Percentiles rank a stretch among this genome's conserved stretches.
Evolutionary conservation across 2,329 filamentous ascomycete genomes (phyloP).

Genomic region (Aspergillus niger): DNA sequence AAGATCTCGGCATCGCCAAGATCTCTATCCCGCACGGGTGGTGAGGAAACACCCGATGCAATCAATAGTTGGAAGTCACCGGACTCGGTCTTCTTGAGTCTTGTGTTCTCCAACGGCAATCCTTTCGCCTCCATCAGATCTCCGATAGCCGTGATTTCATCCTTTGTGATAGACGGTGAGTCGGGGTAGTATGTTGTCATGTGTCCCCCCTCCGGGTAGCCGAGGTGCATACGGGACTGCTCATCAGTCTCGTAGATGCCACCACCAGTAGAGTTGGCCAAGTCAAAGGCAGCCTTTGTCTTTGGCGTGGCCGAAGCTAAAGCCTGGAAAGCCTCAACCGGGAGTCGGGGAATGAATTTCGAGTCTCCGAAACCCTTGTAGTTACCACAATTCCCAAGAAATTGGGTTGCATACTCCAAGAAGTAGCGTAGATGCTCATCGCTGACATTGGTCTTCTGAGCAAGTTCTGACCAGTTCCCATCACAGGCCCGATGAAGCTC

Average conservation of each 20-base stretch:
- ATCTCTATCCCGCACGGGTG: conserved; percentile 67
- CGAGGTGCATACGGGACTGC: conserved; percentile 70
- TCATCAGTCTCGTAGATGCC: conserved; percentile 71
- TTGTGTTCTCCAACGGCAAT: conserved; percentile 73
- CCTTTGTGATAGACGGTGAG: conserved; percentile 71
- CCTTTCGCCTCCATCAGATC: conserved; percentile 71
- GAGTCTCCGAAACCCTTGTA: conserved; percentile 86
- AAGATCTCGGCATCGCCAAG: conserved; percentile 67
- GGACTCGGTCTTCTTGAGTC: conserved; percentile 66
- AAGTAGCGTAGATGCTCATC: conserved; percentile 67
- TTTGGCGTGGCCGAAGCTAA: conserved; percentile 63
- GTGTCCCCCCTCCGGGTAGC: conserved; percentile 73
- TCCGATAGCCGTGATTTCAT: conserved; percentile 72
- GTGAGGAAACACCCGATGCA: conserved; percentile 64
- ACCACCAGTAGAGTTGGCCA: conserved; percentile 59
- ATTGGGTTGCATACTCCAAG: conserved; percentile 75
- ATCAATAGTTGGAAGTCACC: conserved; percentile 73
- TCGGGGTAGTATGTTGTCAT: conserved; percentile 82
- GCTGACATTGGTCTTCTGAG: conserved; percentile 64
- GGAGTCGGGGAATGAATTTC: conserved; percentile 76
- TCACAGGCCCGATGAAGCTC: conserved; percentile 65
- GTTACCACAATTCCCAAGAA: conserved; percentile 78
- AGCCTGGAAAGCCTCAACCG: conserved; percentile 63
- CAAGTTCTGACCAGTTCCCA: conserved; percentile 72
- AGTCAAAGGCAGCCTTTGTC: conserved; percentile 65